Evolutionary conservation across 2,329 filamentous ascomycete genomes (phyloP).

Genomic region (Akanthomyces muscarius): DNA sequence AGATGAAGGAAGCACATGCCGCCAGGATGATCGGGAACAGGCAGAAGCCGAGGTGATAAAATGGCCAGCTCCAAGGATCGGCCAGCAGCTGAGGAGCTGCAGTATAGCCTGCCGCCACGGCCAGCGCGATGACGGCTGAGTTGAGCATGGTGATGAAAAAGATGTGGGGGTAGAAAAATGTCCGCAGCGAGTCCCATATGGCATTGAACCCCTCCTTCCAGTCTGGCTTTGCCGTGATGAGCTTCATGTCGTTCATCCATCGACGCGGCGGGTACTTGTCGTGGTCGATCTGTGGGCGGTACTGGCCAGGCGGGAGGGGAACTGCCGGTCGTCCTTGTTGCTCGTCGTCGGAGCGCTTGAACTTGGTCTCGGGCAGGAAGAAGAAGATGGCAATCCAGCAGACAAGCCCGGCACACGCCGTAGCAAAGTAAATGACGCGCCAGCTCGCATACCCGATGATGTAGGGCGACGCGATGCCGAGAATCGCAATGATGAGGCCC

Average conservation of each 20-base stretch:
- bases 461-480: slow-evolving; percentile 29
- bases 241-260: slow-evolving; percentile 29
- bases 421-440: slow-evolving; percentile 34
- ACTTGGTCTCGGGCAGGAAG: slow-evolving; percentile 34
- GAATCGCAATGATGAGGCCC: slow-evolving; percentile 29
- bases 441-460: slow-evolving; percentile 30
- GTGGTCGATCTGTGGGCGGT: slow-evolving; percentile 27
- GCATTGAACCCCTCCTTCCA: slow-evolving; percentile 26
- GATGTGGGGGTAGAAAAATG: slow-evolving; percentile 31
- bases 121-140: slow-evolving; percentile 27
- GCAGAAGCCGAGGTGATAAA: slow-evolving; percentile 27
- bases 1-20: slow-evolving; percentile 21
- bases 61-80: slow-evolving; percentile 27
- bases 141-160: slow-evolving; percentile 31
- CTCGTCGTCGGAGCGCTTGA: slow-evolving; percentile 28
- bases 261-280: slow-evolving; percentile 26
- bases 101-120: slow-evolving; percentile 22
- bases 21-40: slow-evolving; percentile 24
- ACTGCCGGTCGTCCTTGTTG: slow-evolving; percentile 25
- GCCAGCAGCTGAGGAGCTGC: slow-evolving; percentile 25
- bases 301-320: slow-evolving; percentile 25
- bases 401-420: slow-evolving; percentile 27
- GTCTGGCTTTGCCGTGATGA: slow-evolving; percentile 30
- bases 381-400: slow-evolving; percentile 32
- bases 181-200: slow-evolving; percentile 27